Evolutionary conservation across 2,329 filamentous ascomycete species (phyloP).

Genomic region (Ophioceras dolichostomum): DNA sequence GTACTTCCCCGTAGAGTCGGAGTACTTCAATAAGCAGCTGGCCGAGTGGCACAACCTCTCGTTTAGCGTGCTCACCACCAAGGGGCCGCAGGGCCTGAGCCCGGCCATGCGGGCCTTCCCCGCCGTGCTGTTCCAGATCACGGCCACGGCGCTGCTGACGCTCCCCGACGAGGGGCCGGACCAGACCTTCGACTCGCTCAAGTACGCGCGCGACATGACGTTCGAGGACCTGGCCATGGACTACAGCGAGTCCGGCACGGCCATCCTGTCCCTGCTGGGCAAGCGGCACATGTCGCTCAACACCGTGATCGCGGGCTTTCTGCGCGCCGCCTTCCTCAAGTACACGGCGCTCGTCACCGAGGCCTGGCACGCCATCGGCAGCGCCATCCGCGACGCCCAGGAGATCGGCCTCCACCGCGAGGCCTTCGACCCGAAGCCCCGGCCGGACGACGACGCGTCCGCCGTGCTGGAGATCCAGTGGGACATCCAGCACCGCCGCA

Average conservation of each 20-base stretch:
- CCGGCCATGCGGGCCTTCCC: conserved; percentile 44
- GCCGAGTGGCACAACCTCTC: conserved; percentile 41
- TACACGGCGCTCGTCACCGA: conserved; percentile 47
- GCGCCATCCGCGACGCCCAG: conserved; percentile 48
- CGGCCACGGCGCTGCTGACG: conserved; percentile 41
- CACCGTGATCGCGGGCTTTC: conserved; percentile 44
- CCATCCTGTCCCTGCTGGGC: conserved; percentile 40
- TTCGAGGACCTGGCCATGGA: conserved; percentile 48
- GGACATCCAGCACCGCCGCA: conserved; percentile 41
- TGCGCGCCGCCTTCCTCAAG: conserved; percentile 44
- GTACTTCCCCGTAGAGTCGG: conserved; percentile 42
- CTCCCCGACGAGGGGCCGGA: conserved; percentile 31
- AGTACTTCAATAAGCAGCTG: conserved; percentile 37
- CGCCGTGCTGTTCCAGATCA: conserved; percentile 45
- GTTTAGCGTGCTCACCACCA: conserved; percentile 34
- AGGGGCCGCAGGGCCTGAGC: conserved; percentile 36
- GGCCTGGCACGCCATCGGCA: conserved; percentile 43
- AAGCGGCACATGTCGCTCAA: conserved; percentile 43
- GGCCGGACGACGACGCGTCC: conserved; percentile 21
- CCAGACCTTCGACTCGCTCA: conserved; percentile 39
- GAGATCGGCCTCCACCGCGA: conserved; percentile 48
- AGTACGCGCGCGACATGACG: conserved; percentile 45
- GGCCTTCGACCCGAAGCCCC: conserved; percentile 34
- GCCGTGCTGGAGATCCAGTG: conserved; percentile 43
- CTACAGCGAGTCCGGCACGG: conserved; percentile 45